Conservation (phyloP, 306 rosid genomes). For the Gleditsia sinensis region DNA sequence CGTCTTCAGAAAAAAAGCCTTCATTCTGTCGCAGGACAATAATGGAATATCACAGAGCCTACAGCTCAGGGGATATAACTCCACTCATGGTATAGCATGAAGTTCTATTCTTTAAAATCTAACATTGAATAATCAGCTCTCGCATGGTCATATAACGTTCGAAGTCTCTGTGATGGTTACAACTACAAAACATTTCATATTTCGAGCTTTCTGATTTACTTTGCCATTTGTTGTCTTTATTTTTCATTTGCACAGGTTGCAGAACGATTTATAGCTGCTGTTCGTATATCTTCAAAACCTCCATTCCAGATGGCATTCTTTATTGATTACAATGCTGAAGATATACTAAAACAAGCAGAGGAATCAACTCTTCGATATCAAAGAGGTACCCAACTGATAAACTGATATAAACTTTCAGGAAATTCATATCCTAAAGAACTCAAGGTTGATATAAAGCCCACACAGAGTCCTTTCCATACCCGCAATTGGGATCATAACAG, state of each 20-base stretch:
- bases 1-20: constrained; percentile 28
- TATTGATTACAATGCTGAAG: constrained; percentile 58
- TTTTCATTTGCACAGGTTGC: constrained; percentile 61
- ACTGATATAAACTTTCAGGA: too few species aligned
- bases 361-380: constrained; percentile 71
- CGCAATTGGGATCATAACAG: too few species aligned
- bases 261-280: constrained; percentile 64
- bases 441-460: too few species aligned
- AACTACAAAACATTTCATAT: not conserved
- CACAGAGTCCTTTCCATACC: too few species aligned
- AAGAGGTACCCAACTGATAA: too few species aligned
- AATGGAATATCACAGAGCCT: constrained; percentile 77
- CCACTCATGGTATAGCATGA: constrained; percentile 68
- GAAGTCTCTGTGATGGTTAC: constrained; percentile 6
- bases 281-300: constrained; percentile 56
- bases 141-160: too few species aligned
- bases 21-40: constrained; percentile 70
- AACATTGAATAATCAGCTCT: too few species aligned
- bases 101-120: too few species aligned
- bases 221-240: not conserved
- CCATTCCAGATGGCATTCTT: constrained; percentile 77
- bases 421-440: too few species aligned
- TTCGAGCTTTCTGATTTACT: constrained; percentile 1
- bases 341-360: constrained; percentile 74
- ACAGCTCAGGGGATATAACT: constrained; percentile 59